Conservation (phyloP, 2,329 filamentous ascomycete genomes). For the Pseudocercospora fuligena region DNA sequence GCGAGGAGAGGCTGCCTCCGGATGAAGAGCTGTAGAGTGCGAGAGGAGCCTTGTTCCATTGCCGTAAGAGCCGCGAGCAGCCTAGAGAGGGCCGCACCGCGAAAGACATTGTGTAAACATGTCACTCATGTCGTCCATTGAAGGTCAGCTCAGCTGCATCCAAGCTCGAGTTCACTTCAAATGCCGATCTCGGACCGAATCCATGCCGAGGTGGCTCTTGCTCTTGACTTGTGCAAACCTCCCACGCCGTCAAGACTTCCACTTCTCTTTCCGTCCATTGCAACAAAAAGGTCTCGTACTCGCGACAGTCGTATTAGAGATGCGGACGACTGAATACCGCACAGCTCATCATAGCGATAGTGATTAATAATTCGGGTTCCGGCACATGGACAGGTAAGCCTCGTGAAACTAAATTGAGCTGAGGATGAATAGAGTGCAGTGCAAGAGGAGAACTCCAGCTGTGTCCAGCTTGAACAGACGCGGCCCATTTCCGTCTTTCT, state of each 20-base stretch:
- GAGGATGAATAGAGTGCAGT: background rate
- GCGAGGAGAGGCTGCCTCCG: constrained; percentile 33
- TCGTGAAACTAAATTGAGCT: background rate
- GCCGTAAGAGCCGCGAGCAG: constrained; percentile 8
- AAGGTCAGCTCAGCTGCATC: background rate
- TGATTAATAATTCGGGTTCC: background rate
- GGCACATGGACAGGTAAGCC: background rate
- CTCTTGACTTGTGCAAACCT: no score
- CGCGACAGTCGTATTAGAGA: background rate
- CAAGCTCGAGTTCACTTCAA: no score
- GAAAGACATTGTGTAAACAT: constrained; percentile 1
- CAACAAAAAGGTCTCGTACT: background rate
- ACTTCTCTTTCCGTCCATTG: background rate
- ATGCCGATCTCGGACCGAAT: no score
- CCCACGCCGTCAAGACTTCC: no score
- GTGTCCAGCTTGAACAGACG: background rate
- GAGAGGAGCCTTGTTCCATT: constrained; percentile 16
- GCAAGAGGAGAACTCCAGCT: background rate
- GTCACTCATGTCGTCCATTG: background rate
- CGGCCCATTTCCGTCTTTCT: background rate
- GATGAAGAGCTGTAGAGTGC: constrained; percentile 21
- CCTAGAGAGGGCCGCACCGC: background rate
- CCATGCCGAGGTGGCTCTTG: no score
- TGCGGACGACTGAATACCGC: background rate
- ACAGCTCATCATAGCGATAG: background rate